These are phyloP conservation scores for Yarrowia deformans DNA, from an alignment of 805 yeast species.

Conservation along the genomic window DNA sequence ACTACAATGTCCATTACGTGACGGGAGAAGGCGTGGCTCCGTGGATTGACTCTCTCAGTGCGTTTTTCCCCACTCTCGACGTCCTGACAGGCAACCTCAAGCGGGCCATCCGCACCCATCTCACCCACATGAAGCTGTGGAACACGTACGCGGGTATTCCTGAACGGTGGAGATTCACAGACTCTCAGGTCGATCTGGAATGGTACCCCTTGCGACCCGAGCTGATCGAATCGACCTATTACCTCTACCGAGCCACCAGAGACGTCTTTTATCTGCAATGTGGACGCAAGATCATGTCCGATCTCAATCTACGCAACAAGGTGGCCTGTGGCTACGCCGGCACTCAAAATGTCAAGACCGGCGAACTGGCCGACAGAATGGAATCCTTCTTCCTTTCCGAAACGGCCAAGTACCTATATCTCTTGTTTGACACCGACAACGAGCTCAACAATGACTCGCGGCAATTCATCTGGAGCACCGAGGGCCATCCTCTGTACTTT, in stretches of 20 bases:
- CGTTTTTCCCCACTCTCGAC: constrained; percentile 87
- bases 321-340: constrained; percentile 85
- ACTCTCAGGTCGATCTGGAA: constrained; percentile 60
- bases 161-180: constrained; percentile 74
- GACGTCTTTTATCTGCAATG: constrained; percentile 84
- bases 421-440: constrained; percentile 62
- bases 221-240: constrained; percentile 86
- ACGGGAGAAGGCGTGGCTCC: constrained; percentile 59
- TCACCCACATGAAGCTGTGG: constrained; percentile 78
- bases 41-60: constrained; percentile 89
- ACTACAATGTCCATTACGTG: constrained; percentile 61
- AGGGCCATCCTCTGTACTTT: constrained; percentile 87
- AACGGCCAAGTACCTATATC: constrained; percentile 80
- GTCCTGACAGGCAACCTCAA: constrained; percentile 77
- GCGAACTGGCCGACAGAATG: constrained; percentile 77
- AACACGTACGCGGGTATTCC: constrained; percentile 80
- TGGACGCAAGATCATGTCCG: constrained; percentile 69
- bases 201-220: constrained; percentile 97
- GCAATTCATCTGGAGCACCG: constrained; percentile 71
- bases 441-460: constrained; percentile 53
- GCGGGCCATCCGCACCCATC: constrained; percentile 69
- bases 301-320: constrained; percentile 60
- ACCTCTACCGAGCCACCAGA: constrained; percentile 78
- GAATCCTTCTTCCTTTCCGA: constrained; percentile 91
- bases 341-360: constrained; percentile 68